A percentile compares a stretch with the other conserved stretches of the same genome.
phyloP scores from a whole-genome alignment of 148 eudicot genomes.

The Vaccinium corymbosum region DNA sequence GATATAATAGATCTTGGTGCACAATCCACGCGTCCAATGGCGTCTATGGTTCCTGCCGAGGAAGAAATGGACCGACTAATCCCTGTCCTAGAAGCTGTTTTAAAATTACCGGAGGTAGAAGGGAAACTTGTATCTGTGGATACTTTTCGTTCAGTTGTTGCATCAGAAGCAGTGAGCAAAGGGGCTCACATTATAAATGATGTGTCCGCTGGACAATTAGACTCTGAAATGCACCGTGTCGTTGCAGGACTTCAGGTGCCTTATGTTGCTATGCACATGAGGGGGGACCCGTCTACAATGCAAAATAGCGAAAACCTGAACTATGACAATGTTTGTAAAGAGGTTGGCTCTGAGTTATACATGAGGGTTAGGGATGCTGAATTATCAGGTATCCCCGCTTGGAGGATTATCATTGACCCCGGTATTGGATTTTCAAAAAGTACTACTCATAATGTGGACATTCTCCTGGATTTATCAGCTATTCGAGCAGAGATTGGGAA shows the following conservation, averaged over 20 bases:
- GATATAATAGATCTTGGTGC: conserved; percentile 94
- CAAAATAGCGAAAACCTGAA: conserved; percentile 60
- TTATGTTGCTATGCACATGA: conserved; percentile 91
- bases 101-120: conserved; percentile 50
- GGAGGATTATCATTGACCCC: conserved; percentile 80
- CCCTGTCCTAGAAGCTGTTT: conserved; percentile 72
- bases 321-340: conserved; percentile 59
- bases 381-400: conserved; percentile 70
- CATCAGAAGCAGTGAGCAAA: conserved; percentile 67
- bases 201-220: conserved; percentile 74
- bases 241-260: conserved; percentile 67
- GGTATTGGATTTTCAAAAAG: conserved; percentile 93
- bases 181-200: conserved; percentile 88
- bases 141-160: conserved; percentile 78
- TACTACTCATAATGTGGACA: conserved; percentile 65
- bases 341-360: conserved; percentile 62
- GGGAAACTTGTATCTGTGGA: conserved; percentile 79
- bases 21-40: conserved; percentile 91
- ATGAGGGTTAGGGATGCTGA: conserved; percentile 54
- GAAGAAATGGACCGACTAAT: conserved; percentile 78
- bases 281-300: conserved; percentile 89
- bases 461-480: conserved; percentile 45
- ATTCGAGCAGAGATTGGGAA: conserved; percentile 61
- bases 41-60: conserved; percentile 56
- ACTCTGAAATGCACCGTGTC: conserved; percentile 57